Base-by-base conservation (phyloP, 495 filamentous ascomycete genomes). In the Annulohypoxylon bovei region DNA sequence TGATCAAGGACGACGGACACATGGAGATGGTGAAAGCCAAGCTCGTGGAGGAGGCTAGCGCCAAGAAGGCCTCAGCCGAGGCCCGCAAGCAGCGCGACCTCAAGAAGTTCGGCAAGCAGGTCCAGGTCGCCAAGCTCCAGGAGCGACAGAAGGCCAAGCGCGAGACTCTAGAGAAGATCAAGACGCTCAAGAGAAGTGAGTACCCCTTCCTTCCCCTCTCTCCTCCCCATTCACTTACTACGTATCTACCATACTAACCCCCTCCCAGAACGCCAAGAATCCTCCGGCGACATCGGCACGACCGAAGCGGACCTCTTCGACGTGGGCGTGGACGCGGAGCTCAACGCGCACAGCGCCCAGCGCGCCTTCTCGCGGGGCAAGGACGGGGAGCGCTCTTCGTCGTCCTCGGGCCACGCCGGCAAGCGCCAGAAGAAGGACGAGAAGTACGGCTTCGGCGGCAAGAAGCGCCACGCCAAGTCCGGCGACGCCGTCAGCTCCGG, bases 61-160 rank as follows among this genome's bases (percentile, higher is more conserved):
- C 85, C 54, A 97, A 95, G 86, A 97, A 97, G 86, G 95, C 96
- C 1, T 87, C 93, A 6, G 89, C 90, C 18, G 95, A 99, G 79
- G 95, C 95, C 25, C 88, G 93, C 77, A 91, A 92, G 82, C 93
- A 92, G 85, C 85, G 95, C 64, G 95, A 99, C 81, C 83, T 98
- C 70, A 98, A 97, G 90, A 98, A 98, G 82, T 99, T 98, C 81
- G 95, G 95, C 69, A 99, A 99, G 84, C 92, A 97, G 82, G 95
- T 98, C 66, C 95, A 99, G 85, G 89, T 97, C 68, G 94, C 93
- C 67, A 98, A 97, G 86, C 78, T 95, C 82, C 94, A 97, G 81
- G 95, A 98, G 85, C 81, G 95, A 25, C 88, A 89, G 50, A 97
- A 94, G 86, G 90, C 89, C 79, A 97, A 97, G 90, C 89, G 88